Conservation (phyloP, 2,329 filamentous ascomycete genomes). For the Epichloe uncinata region DNA sequence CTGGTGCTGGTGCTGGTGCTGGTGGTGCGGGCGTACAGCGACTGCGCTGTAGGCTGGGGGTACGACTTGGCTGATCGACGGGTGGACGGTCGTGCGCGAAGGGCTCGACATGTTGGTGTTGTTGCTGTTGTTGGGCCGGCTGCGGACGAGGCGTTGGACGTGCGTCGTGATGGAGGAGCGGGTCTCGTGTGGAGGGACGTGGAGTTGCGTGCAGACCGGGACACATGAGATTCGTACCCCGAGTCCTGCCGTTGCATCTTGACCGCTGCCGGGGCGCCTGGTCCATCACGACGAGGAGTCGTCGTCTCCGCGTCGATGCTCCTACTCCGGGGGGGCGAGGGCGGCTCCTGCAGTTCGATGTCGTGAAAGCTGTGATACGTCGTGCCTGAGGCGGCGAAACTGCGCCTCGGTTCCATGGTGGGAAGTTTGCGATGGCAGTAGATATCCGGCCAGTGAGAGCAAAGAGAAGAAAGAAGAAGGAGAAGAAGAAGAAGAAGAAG, state of each 20-base stretch:
- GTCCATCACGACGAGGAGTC: too few species aligned
- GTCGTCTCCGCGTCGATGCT: slow-evolving; percentile 10
- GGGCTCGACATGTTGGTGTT: slow-evolving; percentile 16
- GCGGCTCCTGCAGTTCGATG: slow-evolving; percentile 32
- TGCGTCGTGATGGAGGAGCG: slow-evolving; percentile 17
- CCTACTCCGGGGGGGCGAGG: slow-evolving; percentile 5
- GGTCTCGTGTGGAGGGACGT: slow-evolving; percentile 16
- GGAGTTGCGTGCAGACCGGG: slow-evolving; percentile 23
- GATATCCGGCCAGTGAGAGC: background rate
- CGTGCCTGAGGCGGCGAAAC: slow-evolving; percentile 32
- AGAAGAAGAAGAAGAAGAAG: background rate
- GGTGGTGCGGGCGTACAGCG: slow-evolving; percentile 20
- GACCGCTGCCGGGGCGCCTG: slow-evolving; percentile 15
- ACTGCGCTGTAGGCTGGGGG: slow-evolving; percentile 17
- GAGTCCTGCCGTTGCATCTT: slow-evolving; percentile 44
- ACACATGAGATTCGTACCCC: slow-evolving; percentile 39
- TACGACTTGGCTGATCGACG: slow-evolving; percentile 28
- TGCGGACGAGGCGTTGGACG: slow-evolving; percentile 18
- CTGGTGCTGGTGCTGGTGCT: slow-evolving; percentile 13
- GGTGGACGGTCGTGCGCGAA: slow-evolving; percentile 25
- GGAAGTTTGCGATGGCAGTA: too few species aligned
- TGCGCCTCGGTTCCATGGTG: slow-evolving; percentile 13
- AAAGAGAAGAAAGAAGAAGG: too few species aligned
- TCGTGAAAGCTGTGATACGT: slow-evolving; percentile 44
- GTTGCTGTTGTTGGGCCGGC: slow-evolving; percentile 8